These are phyloP conservation scores for Gentiana dahurica DNA, from an alignment of 257 asterid genomes.

Conservation along the genomic window DNA sequence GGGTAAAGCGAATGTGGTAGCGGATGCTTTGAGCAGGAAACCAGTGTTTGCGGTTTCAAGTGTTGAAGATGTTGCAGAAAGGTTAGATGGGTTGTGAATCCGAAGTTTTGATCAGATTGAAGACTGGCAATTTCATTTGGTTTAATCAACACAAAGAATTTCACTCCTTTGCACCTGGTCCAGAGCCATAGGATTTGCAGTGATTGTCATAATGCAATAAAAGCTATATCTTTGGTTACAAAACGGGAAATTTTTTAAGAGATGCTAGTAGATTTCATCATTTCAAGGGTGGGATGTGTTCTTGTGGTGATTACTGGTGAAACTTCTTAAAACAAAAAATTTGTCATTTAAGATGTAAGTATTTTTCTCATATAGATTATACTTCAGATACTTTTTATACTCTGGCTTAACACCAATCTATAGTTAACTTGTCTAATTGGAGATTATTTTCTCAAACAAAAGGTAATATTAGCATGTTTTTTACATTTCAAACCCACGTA, in stretches of 20 bases:
- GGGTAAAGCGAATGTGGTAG: no score
- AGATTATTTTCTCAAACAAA: no score
- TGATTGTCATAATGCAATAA: slow-evolving; percentile 65
- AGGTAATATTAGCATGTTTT: no score
- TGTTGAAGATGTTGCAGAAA: no score
- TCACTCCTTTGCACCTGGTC: slow-evolving; percentile 64
- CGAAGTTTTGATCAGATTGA: background rate
- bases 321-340: background rate
- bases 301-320: slow-evolving; percentile 94
- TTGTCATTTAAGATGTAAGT: background rate
- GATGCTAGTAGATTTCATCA: slow-evolving; percentile 84
- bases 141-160: slow-evolving; percentile 49
- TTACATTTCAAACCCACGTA: no score
- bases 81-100: no score
- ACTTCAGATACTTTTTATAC: no score
- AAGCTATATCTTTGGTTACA: slow-evolving; percentile 41
- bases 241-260: slow-evolving; percentile 49
- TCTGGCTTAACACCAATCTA: no score
- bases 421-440: no score
- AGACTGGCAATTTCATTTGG: slow-evolving; percentile 85
- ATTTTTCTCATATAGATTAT: no score
- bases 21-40: no score
- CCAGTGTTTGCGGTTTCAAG: no score
- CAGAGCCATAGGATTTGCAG: slow-evolving; percentile 76
- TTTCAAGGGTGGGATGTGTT: slow-evolving; percentile 53